Base-by-base conservation (phyloP, 2,329 filamentous ascomycete genomes). In the Aspergillus sp. region DNA sequence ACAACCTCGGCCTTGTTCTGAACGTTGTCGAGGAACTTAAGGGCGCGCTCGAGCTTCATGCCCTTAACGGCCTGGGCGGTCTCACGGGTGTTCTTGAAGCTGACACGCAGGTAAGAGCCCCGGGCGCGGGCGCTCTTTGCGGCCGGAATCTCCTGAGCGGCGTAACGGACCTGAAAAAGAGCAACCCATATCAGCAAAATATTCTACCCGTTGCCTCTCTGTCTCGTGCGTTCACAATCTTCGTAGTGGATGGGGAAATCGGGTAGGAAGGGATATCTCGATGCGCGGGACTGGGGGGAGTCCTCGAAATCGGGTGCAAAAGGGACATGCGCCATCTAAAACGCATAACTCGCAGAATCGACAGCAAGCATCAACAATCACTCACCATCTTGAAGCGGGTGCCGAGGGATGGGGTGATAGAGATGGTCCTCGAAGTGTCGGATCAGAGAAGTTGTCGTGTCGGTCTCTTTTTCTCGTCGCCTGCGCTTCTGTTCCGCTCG, bases 41-140 rank as follows among this genome's bases (percentile, higher is more conserved):
- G 78, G 68, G 93, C 93, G 71, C 93, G 90, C 77, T 88, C 81
- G 70, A 97, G 74, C 81, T 96, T 96, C 89, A 89, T 95, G 77
- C 91, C 91, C 78, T 93, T 97, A 83, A 98, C 95, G 68, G 90
- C 90, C 81, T 97, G 93, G 59, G 94, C 93, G 62, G 91, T 96
- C 82, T 98, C 94, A 71, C 93, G 89, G 73, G 93, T 98, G 85
- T 98, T 98, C 86, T 98, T 98, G 88, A 96, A 98, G 66, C 88
- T 94, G 66, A 97, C 91, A 73, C 93, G 89, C 68, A 98, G 87
- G 82, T 97, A 98, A 73, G 90, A 89, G 76, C 94, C 93, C 77
- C 93, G 90, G 72, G 91, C 86, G 80, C 91, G 88, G 76, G 93
- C 93, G 78, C 88, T 94, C 83, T 95, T 96, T 65, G 84, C 81